Evolutionary conservation across 371 early-diverging fungal genomes (phyloP), one percentile per base, ranked within the genome.

Genomic region (Rhizomucor pusillus): DNA sequence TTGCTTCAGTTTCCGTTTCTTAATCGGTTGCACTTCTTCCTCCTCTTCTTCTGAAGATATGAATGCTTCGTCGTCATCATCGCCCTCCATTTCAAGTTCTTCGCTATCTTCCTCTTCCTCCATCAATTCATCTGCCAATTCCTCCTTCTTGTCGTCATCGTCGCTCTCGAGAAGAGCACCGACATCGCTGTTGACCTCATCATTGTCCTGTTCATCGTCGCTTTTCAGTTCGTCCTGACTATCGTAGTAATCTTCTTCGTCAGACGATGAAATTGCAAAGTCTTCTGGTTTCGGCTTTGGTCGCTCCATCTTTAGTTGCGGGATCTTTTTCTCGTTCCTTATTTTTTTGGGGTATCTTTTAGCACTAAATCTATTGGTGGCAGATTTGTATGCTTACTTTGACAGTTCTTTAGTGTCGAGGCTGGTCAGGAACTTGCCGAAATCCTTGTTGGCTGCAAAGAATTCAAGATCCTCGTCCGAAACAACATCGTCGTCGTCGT

Each of bases 381-480:
- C n/a, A n/a, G n/a, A n/a, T n/a, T n/a, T n/a, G n/a, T n/a, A n/a
- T 33, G 9, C 19, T 47, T 63, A 77, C 77, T 66, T 71, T 41
- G 77, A 54, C 5, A 77, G 29, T 43, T 60, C 77, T 39, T 71
- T 73, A 1, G 63, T 24, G 47, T 67, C 63, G 59, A 67, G 53
- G 14, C 60, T 54, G 20, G 50, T 52, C 41, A 67, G 56, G 52
- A 67, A 67, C 40, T 43, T 45, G n/a, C 56, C 54, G 53, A 67
- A 67, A 7, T 57, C 59, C 36, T 57, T 39, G 24, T 67, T 63
- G 12, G 57, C 61, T 12, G 57, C 57, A 55, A 67, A 67, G 51
- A 84, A 86, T 54, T 79, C 83, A 22, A 85, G 69, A 66, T 85
- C 87, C 13, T 85, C 84, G n/a, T 83, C 84, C 16, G 84, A 82